Evolutionary conservation across 2,329 filamentous ascomycete species (phyloP).

Genomic region (Fusarium napiforme): DNA sequence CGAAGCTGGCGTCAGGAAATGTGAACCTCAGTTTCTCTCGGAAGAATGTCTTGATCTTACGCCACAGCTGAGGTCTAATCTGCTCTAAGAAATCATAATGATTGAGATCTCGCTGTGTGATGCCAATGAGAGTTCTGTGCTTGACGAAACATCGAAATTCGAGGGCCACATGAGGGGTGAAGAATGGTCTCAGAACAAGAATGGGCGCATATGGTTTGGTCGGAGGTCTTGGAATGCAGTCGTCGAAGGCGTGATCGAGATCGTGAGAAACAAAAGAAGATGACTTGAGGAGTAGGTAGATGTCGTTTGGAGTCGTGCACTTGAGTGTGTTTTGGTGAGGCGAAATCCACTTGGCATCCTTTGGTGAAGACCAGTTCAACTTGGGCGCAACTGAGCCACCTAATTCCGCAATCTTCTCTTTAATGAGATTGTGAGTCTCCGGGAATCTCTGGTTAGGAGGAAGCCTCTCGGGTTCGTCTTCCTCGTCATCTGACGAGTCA

Average conservation of each 20-base stretch:
- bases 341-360: constrained; percentile 94
- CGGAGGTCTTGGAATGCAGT: constrained; percentile 57
- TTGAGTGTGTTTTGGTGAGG: constrained; percentile 88
- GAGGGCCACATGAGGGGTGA: constrained; percentile 87
- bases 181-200: constrained; percentile 87
- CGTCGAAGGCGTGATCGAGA: constrained; percentile 91
- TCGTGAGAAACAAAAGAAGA: constrained; percentile 96
- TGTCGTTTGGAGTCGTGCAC: constrained; percentile 87
- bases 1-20: constrained; percentile 86
- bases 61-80: constrained; percentile 73
- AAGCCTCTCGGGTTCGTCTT: constrained; percentile 52
- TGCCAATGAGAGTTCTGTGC: constrained; percentile 79
- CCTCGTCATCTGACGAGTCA: constrained; percentile 59
- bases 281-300: constrained; percentile 93
- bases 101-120: constrained; percentile 90
- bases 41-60: constrained; percentile 82
- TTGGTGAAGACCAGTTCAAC: constrained; percentile 96
- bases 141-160: constrained; percentile 98
- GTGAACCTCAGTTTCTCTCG: constrained; percentile 75
- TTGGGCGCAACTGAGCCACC: constrained; percentile 91
- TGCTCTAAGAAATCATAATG: constrained; percentile 82
- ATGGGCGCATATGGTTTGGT: constrained; percentile 73
- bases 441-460: constrained; percentile 70
- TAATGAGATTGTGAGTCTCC: constrained; percentile 81
- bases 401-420: constrained; percentile 79